Evolutionary conservation across 306 rosid genomes (phyloP), one percentile per base, ranked within the genome.

Genomic region (Sophora flavescens): DNA sequence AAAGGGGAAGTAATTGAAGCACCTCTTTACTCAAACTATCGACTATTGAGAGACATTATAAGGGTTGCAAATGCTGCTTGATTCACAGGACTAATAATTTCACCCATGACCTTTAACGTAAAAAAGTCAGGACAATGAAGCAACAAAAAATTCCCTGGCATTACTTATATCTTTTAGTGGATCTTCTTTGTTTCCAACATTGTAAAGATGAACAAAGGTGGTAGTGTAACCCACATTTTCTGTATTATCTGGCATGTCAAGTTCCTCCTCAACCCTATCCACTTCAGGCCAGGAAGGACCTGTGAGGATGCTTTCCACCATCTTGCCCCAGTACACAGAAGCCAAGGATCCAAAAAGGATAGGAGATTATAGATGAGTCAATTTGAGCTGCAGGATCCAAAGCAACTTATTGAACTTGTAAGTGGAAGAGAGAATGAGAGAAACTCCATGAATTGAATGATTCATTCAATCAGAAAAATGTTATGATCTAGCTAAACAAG

Each of bases 151-250:
- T 70, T 92, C 88, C 84, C 63, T 93, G 0, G 96, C 87, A 80
- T 93, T 91, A 79, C 72, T 88, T 12, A 93, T 90, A 77, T 93
- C 93, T 87, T 80, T 83, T 70, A 93, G 81, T 16, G 97, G 99
- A 75, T 95, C 99, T 17, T 95, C 97, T 36, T 84, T 92, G 84
- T 82, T 95, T 78, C 97, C 99, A 85, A 96, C 96, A 89, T 89
- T 92, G 85, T 83, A 90, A 63, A 95, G 96, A 6, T 91, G 97
- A 58, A 92, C 91, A 77, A 92, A 95, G 52, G 93, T 85, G 30
- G 97, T 89, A 59, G 91, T 85, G 66, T 95, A 92, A 66, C 99
- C 99, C 51, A 76, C 89, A 76, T 89, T 95, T 87, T 95, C 97
- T 18, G 90, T 59, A 80, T 90, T 83, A 83, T 95, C 99, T 48